Percentiles rank a stretch among this genome's conserved stretches.
These are phyloP conservation scores for Cyclotella baltica DNA, from an alignment of 108 stramenopile species.

Conservation along the genomic window DNA sequence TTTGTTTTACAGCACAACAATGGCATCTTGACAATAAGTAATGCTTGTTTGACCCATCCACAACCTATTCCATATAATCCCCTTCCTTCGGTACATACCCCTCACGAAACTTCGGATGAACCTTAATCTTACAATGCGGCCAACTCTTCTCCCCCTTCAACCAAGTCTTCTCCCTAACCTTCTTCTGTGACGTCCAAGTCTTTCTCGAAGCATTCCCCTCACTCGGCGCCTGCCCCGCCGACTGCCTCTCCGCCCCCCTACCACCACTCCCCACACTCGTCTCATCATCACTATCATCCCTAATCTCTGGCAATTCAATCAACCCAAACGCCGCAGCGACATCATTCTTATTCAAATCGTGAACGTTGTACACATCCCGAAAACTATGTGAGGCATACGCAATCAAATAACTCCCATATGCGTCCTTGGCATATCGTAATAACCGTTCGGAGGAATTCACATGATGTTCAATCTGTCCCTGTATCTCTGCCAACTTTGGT, in stretches of 20 bases:
- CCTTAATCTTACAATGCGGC: constrained; percentile 48
- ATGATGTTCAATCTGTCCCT: constrained; percentile 32
- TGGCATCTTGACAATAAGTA: background rate
- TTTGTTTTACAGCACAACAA: too few species aligned
- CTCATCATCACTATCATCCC: constrained; percentile 25
- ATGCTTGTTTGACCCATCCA: constrained; percentile 2
- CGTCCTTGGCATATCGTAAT: constrained; percentile 32
- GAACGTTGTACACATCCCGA: constrained; percentile 55
- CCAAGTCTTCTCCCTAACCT: constrained; percentile 35
- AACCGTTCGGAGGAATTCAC: constrained; percentile 25
- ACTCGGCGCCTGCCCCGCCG: background rate
- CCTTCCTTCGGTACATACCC: background rate
- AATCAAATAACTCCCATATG: constrained; percentile 41
- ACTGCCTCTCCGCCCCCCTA: background rate
- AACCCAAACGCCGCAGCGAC: constrained; percentile 47
- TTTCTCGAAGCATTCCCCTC: background rate
- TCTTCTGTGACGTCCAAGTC: constrained; percentile 34
- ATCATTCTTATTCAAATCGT: constrained; percentile 55
- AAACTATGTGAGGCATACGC: constrained; percentile 50
- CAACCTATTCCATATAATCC: background rate
- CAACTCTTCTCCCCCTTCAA: constrained; percentile 54
- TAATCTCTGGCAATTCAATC: background rate
- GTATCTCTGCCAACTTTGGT: constrained; percentile 43
- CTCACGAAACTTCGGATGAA: constrained; percentile 44
- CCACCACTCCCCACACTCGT: constrained; percentile 2